Evolutionary conservation across 2,329 filamentous ascomycete species (phyloP), one percentile per base, ranked within the genome.

Genomic region (Fusarium sp.): DNA sequence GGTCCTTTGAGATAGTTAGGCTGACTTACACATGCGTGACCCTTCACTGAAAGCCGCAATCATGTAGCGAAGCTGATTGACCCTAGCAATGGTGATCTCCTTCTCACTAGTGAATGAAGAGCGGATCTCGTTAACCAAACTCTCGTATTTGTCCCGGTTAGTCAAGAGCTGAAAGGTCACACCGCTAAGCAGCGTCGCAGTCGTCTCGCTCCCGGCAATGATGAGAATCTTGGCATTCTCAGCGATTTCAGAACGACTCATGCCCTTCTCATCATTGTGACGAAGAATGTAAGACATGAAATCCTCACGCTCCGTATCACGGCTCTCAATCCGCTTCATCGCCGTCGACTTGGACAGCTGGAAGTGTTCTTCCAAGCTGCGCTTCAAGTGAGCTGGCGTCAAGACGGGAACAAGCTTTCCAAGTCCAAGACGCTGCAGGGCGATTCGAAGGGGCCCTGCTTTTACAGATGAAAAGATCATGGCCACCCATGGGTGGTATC

Each of bases 181-280:
- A 11, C 60, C 60, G 16, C 54, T 44, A 10, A 62, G 60, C 6
- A 57, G 42, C 11, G 60, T 62, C 14, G 60, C 60, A 18, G 60
- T 62, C 4, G 60, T 62, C 33, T 62, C 60, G 5, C 42, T 51
- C 6, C 60, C 60, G 1, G 60, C 60, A 4, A 62, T 23, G 7
- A 62, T 58, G 14, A 62, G 44, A 8, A 62, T 7, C 16, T 56
- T 62, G 2, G 60, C 25, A 53, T 27, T 53, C 25, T 31, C 50
- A 2, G 50, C 50, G 5, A 53, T 53, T 53, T 53, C 50, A 16
- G 50, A 34, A 1, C 27, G 11, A 7, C 7, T 34, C 50, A 53
- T 53, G 4, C 50, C 50, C 50, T 53, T 53, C 11, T 53, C 50
- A 6, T 53, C 50, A 1, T 53, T 53, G 5, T 53, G 29, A 18